Conservation (phyloP, 2,329 filamentous ascomycete species). For the Nothophoma quercina region DNA sequence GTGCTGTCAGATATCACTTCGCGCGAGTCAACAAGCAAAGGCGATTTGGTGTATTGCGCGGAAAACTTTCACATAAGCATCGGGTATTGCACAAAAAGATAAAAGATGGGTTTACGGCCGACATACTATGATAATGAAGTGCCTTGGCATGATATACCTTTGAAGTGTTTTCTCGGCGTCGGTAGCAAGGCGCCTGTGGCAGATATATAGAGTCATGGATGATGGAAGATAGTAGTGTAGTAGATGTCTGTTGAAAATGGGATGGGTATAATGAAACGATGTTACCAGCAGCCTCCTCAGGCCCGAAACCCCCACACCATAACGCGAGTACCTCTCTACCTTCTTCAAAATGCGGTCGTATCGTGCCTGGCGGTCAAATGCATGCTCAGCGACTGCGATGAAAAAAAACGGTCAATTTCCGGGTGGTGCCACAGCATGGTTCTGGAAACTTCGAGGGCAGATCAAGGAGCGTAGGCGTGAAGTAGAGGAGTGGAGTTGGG, state of each 20-base stretch:
- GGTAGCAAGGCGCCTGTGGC: neutral
- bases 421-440: too few relatives aligned
- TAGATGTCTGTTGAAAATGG: conserved; percentile 14
- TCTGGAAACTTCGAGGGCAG: too few relatives aligned
- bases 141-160: conserved; percentile 7
- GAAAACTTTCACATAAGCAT: conserved; percentile 4
- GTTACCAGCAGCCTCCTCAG: too few relatives aligned
- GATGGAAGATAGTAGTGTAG: conserved; percentile 6
- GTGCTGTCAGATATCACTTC: conserved; percentile 12
- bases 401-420: too few relatives aligned
- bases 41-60: conserved; percentile 5
- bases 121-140: conserved; percentile 6
- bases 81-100: conserved; percentile 15
- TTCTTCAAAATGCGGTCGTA: too few relatives aligned
- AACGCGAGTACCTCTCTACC: too few relatives aligned
- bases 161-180: conserved; percentile 1
- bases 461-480: too few relatives aligned
- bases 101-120: conserved; percentile 12
- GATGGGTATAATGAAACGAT: conserved; percentile 2
- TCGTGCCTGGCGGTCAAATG: too few relatives aligned
- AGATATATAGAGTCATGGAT: conserved; percentile 5
- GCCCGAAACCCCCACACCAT: too few relatives aligned
- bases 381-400: too few relatives aligned
- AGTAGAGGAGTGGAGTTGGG: too few relatives aligned
- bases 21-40: conserved; percentile 1